Base-by-base conservation (phyloP, 306 rosid genomes). In the Begonia peltatifolia region DNA sequence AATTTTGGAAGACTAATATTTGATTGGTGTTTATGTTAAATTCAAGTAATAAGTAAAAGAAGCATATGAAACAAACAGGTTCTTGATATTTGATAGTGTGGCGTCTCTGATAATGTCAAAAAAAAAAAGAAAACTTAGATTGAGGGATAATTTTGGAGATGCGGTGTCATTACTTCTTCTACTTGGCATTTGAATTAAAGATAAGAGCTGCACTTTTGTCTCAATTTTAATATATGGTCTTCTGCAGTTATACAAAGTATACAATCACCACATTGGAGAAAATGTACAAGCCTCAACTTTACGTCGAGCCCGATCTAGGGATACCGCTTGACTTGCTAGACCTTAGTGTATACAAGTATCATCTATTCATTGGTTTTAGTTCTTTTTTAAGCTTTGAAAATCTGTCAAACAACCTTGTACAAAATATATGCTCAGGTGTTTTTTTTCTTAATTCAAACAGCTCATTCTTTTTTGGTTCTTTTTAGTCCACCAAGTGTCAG, bases 281-380 rank as follows among this genome's bases (percentile, higher is more conserved):
- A 81, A 75, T 73, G 53, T 90, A 90, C 79, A 86, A 86, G 68
- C 88, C 99, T 55, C 84, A 90, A 64, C 99, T 90, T 58, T 83
- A 80, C 64, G 94, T 86, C 43, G 99, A 90, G 78, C 95, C 96
- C 44, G 99, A 90, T 81, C 87, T 90, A 53, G 99, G 99, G 76
- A 90, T 90, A 62, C 95, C 95, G 67, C 94, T 90, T 50, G 96
- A 90, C 79, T 77, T 90, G 68, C 96, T 90, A 55, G 99, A 90
- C 73, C 99, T 90, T 71, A 83, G 96, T 66, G 87, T 90, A 55
- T 90, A 90, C 83, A 90, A 90, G 99, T 90, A 90, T 64, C 30
- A 53, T 72, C 59, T 44, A 70, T 53, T 42, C 25, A 59, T 30
- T 55, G 53, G 56, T 65, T 58, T 59, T 48, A 46, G 41, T 47